Percentiles rank a stretch among this genome's conserved stretches.
These are phyloP conservation scores for Claviceps quebecensis DNA, from an alignment of 2,329 filamentous ascomycete species.

Conservation along the genomic window DNA sequence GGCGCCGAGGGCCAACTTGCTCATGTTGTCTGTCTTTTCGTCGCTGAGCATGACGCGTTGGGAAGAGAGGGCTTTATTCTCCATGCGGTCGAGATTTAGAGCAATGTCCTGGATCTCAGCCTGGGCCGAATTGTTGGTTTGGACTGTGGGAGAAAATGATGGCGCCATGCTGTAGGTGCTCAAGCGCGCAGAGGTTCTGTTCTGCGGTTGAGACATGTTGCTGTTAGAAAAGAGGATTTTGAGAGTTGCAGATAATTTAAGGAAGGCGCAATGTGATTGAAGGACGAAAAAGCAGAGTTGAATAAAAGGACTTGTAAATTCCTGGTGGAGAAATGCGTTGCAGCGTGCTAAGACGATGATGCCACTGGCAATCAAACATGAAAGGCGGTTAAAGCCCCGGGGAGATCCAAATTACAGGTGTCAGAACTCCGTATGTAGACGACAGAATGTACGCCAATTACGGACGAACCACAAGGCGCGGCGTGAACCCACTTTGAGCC, in stretches of 20 bases:
- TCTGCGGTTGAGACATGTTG: constrained; percentile 20
- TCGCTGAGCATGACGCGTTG: constrained; percentile 61
- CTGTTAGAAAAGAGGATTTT: background rate
- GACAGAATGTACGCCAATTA: background rate
- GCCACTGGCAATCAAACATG: background rate
- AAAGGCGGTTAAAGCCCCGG: background rate
- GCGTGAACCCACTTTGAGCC: background rate
- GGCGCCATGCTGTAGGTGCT: constrained; percentile 48
- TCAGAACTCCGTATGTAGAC: background rate
- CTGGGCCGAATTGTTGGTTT: constrained; percentile 38
- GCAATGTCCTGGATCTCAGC: constrained; percentile 57
- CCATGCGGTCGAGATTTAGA: constrained; percentile 69
- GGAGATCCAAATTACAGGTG: background rate
- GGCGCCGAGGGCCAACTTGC: constrained; percentile 75
- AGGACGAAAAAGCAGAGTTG: background rate
- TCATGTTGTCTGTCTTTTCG: constrained; percentile 69
- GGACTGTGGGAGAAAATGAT: constrained; percentile 43
- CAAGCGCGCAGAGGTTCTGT: constrained; percentile 40
- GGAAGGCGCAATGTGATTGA: background rate
- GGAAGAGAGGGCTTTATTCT: constrained; percentile 70
- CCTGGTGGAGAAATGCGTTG: background rate
- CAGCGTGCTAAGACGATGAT: background rate
- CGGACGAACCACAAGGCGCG: constrained; percentile 2
- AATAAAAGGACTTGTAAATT: background rate
- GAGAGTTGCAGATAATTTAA: background rate